Percentiles rank a stretch among this genome's conserved stretches.
phyloP scores from a whole-genome alignment of 352 stramenopile genomes.

The Plasmopara muralis region DNA sequence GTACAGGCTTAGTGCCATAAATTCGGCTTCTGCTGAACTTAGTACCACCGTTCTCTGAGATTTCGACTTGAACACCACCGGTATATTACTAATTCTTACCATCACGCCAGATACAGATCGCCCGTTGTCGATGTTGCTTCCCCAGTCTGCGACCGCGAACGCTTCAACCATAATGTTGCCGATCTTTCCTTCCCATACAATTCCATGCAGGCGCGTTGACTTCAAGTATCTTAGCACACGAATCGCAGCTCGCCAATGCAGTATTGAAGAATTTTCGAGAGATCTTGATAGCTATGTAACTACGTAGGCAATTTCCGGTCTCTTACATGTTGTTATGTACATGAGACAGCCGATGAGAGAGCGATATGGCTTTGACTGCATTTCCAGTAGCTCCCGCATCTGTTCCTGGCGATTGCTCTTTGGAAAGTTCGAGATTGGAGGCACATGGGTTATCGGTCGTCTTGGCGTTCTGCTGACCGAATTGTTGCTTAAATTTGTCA shows the following conservation, averaged over 20 bases:
- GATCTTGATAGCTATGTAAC: not conserved
- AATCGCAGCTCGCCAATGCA: not conserved
- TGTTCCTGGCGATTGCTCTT: not conserved
- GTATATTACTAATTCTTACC: constrained; percentile 3
- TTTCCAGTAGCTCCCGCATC: not conserved
- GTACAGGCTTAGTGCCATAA: constrained; percentile 11
- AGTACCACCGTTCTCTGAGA: constrained; percentile 2
- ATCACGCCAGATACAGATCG: constrained; percentile 3
- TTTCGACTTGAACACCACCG: constrained; percentile 13
- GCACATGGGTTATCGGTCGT: constrained; percentile 1
- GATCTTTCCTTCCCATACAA: not conserved
- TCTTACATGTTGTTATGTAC: not conserved
- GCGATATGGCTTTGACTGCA: not conserved
- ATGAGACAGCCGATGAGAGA: not conserved
- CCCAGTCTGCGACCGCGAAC: not conserved
- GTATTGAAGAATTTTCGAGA: not conserved
- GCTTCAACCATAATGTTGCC: not conserved
- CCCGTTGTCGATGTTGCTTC: not conserved
- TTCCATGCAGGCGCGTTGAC: not conserved
- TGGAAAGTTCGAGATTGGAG: constrained; percentile 1
- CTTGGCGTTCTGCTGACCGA: constrained; percentile 13
- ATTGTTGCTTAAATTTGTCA: not conserved
- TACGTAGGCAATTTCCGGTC: not conserved
- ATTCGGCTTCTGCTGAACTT: constrained; percentile 13
- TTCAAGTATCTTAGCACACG: not conserved